These are phyloP conservation scores for Ceratocystis colombiana DNA, from an alignment of 2,329 filamentous ascomycete species.

Conservation along the genomic window DNA sequence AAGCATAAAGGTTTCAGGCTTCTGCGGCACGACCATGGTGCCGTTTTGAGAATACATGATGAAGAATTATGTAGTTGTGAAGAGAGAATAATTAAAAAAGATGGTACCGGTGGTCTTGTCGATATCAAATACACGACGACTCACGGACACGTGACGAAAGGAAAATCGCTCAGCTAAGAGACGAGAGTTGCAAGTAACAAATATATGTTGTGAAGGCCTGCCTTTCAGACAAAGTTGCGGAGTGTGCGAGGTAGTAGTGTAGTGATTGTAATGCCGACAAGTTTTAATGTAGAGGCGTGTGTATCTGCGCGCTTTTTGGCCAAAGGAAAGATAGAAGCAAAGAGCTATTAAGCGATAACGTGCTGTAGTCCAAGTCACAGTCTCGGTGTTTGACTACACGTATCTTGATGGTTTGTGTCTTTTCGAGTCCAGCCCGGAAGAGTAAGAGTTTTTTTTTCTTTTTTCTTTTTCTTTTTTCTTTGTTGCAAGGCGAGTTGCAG, in stretches of 20 bases:
- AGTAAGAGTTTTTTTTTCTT: conserved; percentile 4
- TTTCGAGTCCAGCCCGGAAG: conserved; percentile 28
- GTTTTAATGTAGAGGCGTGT: not conserved
- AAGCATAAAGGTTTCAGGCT: conserved; percentile 97
- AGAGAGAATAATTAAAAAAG: conserved; percentile 16
- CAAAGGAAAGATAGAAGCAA: conserved; percentile 2
- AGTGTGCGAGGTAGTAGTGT: not conserved
- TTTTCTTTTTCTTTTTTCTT: conserved; percentile 8
- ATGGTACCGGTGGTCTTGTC: not conserved
- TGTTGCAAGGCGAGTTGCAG: conserved; percentile 3
- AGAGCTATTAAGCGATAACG: not conserved
- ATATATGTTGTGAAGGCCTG: conserved; percentile 16
- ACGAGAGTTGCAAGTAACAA: not conserved
- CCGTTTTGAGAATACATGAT: conserved; percentile 73
- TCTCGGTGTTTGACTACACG: not conserved
- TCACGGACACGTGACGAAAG: conserved; percentile 13
- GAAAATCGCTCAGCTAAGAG: conserved; percentile 21
- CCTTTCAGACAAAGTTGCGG: conserved; percentile 17
- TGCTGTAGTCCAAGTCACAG: not conserved
- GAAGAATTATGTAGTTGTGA: conserved; percentile 21
- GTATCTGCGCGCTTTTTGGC: not conserved
- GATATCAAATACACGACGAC: not conserved
- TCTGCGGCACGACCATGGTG: conserved; percentile 83
- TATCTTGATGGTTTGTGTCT: conserved; percentile 2
- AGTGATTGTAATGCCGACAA: not conserved